Base-by-base conservation (phyloP, 257 asterid genomes). In the Solanum commersonii region DNA sequence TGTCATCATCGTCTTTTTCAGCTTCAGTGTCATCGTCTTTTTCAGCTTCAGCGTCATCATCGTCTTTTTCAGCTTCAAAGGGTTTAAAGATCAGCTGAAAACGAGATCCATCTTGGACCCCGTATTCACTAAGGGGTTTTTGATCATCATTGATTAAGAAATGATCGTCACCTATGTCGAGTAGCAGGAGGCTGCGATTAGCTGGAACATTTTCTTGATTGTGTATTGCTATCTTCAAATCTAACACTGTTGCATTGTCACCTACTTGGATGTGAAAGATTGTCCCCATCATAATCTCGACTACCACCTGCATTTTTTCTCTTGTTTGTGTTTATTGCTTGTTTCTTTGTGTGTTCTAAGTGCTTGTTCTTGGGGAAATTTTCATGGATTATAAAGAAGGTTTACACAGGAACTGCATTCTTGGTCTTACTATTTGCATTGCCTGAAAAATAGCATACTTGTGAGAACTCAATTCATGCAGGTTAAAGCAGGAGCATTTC, bases 21-120 rank as follows among this genome's bases (percentile, higher is more conserved):
- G 56, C 20, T 46, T 46, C 59, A 46, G 59, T 8, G 0, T 46
- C 56, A 46, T 46, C 2, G 7, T 46, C 20, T 46, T 46, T 46
- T 46, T 46, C 56, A 44, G 52, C 15, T 44, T 44, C 52, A 46
- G 20, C 20, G 15, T 49, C 60, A 49, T 49, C 23, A 49, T 49
- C 1, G 22, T 23, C 34, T 40, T 25, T 27, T 42, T 44, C 67
- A 23, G 10, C 29, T 38, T 78, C 90, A 15, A 27, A 67, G 8
- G 88, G 89, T 40, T 40, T 34, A 18, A 94, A 90, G 68, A 94
- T 91, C 70, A 92, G 87, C 63, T 94, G 93, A 76, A 96, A 52
- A 67, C 86, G 98, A 59, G 98, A 95, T 87, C 94, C 91, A 76
- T 94, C 95, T 63, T 31, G 29, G 63, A 96, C 91, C 6, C 97